These are phyloP conservation scores for Pseudogymnoascus sp. DNA, from an alignment of 2,329 filamentous ascomycete genomes.

Conservation along the genomic window DNA sequence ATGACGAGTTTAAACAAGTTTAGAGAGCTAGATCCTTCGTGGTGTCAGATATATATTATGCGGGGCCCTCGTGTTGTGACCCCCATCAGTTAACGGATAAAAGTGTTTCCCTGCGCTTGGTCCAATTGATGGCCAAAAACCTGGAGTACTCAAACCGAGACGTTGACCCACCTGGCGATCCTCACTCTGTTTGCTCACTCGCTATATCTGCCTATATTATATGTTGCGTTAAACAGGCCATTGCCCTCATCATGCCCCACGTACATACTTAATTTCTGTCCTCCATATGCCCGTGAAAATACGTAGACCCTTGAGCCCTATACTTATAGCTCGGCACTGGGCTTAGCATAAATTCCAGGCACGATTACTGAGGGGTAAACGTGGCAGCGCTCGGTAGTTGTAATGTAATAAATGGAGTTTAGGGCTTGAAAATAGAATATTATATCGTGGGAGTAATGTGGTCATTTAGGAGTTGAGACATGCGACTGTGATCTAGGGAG, in stretches of 20 bases:
- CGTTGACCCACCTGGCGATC: neutral
- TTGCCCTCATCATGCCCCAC: neutral
- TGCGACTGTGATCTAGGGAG: neutral
- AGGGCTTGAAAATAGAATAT: neutral
- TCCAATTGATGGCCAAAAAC: neutral
- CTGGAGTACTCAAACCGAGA: neutral
- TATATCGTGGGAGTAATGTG: neutral
- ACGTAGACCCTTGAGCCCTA: neutral
- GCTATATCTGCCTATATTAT: neutral
- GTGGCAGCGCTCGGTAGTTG: neutral
- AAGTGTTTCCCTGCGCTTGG: neutral
- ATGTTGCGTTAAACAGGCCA: neutral
- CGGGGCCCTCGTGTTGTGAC: neutral
- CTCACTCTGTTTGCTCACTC: neutral
- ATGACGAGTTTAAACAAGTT: slow-evolving; percentile 3
- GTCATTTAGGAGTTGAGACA: neutral
- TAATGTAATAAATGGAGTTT: neutral
- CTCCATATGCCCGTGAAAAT: neutral
- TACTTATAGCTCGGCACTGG: neutral
- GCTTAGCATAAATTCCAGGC: neutral
- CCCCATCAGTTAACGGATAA: neutral
- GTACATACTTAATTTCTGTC: neutral
- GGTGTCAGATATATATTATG: slow-evolving; percentile 5
- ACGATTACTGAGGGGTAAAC: neutral
- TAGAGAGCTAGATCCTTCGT: neutral